Conservation (phyloP, 495 filamentous ascomycete genomes). For the Penicillium fimorum region DNA sequence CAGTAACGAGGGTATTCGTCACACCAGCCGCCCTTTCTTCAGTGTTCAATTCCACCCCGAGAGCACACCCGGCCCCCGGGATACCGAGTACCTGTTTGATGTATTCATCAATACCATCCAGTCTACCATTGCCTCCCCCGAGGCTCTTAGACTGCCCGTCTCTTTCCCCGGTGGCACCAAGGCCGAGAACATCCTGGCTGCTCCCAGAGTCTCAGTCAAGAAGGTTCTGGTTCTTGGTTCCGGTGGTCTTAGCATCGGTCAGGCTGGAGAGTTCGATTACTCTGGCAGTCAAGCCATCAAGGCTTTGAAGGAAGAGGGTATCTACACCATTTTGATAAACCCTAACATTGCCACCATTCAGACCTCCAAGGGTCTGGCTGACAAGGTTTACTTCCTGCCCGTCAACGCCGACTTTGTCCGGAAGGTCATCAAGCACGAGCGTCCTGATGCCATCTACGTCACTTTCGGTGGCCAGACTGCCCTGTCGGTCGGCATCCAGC, state of each 20-base stretch:
- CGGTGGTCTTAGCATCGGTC: slow-evolving; percentile 95
- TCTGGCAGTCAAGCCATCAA: slow-evolving; percentile 91
- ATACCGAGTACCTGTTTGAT: slow-evolving; percentile 95
- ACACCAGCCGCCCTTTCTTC: slow-evolving; percentile 83
- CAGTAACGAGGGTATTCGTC: slow-evolving; percentile 95
- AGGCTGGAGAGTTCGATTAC: slow-evolving; percentile 99
- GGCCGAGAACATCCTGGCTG: slow-evolving; percentile 69
- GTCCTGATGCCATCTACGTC: slow-evolving; percentile 93
- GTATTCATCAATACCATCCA: slow-evolving; percentile 87
- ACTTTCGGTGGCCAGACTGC: slow-evolving; percentile 98
- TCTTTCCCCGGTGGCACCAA: slow-evolving; percentile 79
- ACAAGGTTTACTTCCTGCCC: slow-evolving; percentile 98
- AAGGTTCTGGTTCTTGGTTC: slow-evolving; percentile 97
- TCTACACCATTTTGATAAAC: slow-evolving; percentile 94
- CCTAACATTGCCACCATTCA: slow-evolving; percentile 99
- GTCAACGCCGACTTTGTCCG: slow-evolving; percentile 95
- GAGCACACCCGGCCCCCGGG: slow-evolving; percentile 91
- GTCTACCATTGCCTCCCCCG: slow-evolving; percentile 57
- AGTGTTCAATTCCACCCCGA: slow-evolving; percentile 99
- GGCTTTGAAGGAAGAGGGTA: slow-evolving; percentile 95
- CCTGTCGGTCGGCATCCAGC: slow-evolving; percentile 88
- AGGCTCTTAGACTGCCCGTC: slow-evolving; percentile 66
- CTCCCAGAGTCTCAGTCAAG: slow-evolving; percentile 80
- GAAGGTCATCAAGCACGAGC: slow-evolving; percentile 93
- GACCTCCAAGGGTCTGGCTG: slow-evolving; percentile 90